Evolutionary conservation across 768 basidiomycete species (phyloP), one percentile per base, ranked within the genome.

Genomic region (Mycena rosella): DNA sequence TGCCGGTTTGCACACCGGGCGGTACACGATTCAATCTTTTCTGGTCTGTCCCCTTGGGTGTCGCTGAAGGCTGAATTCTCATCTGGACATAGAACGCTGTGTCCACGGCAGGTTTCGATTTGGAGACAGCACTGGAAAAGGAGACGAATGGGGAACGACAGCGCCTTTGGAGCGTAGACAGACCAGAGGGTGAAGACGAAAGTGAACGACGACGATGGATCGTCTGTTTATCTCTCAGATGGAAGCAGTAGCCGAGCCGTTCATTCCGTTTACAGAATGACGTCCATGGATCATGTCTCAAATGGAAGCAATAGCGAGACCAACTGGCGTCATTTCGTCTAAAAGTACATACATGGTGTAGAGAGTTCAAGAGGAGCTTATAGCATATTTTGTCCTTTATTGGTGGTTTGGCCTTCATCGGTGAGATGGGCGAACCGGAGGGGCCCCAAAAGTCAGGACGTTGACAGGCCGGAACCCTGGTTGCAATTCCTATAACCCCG

Each of bases 1-100:
- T 10, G 90, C 90, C 3, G 92, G 92, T 0, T 72, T 94, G 57
- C 93, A 94, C 71, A 94, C 92, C 0, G 93, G 92, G 4, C 81
- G 90, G 54, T 93, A 92, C 72, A 89, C 91, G 2, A 83, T 94
- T 32, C 83, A 89, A 59, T 79, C 88, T 9, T 93, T 93, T 76
- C 72, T 93, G 45, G 70, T 71, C 18, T 17, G 66, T 65, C 22
- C 2, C 18, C 29, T 30, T 20, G 10, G 11, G 29, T 18, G 5
- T 13, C n/a, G 40, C 24, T 24, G 30, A 17, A 14, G 42, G 3
- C 13, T 13, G 22, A 15, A 29, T 13, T 27, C 40, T 62, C 40
- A 65, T 34, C 18, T 15, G 5, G 20, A 52, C 34, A 17, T 49
- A 71, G 70, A 72, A 78, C 14, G 73, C 74, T 13, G 82, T 81